Conservation (phyloP, 1,139 yeast species). For the Suhomyces taliae region DNA sequence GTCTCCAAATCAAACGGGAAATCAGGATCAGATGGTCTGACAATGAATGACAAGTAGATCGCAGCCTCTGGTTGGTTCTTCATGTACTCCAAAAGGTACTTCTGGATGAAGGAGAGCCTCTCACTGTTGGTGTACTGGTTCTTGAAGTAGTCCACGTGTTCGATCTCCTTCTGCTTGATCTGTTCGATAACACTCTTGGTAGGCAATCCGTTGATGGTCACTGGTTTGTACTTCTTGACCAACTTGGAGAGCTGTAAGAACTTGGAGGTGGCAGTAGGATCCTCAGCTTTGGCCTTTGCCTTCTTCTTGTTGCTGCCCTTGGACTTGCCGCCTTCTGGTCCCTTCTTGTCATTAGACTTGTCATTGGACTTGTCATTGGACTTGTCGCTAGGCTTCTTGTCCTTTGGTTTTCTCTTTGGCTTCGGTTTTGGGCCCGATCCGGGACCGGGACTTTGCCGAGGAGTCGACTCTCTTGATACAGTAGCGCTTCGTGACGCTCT, state of each 20-base stretch:
- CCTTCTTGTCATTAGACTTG: neutral
- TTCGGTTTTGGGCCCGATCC: neutral
- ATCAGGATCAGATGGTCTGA: slow-evolving; percentile 70
- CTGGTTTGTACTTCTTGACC: slow-evolving; percentile 27
- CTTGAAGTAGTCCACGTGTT: slow-evolving; percentile 7
- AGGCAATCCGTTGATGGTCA: slow-evolving; percentile 36
- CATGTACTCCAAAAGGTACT: slow-evolving; percentile 15
- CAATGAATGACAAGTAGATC: slow-evolving; percentile 35
- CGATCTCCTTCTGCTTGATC: slow-evolving; percentile 9
- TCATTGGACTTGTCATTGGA: neutral
- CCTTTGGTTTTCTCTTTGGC: neutral
- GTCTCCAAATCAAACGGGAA: slow-evolving; percentile 64
- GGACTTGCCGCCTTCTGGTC: neutral
- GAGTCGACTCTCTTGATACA: neutral
- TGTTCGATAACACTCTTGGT: slow-evolving; percentile 18
- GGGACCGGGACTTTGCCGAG: neutral
- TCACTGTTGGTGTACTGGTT: slow-evolving; percentile 11
- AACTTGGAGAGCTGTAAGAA: slow-evolving; percentile 25
- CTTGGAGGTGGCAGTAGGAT: slow-evolving; percentile 14
- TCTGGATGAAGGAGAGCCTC: slow-evolving; percentile 14
- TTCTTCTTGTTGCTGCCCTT: slow-evolving; percentile 1
- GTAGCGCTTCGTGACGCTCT: neutral
- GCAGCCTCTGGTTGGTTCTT: slow-evolving; percentile 14
- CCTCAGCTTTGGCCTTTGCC: slow-evolving; percentile 4
- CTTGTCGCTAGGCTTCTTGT: neutral